Evolutionary conservation across 164 flowering plant species (phyloP), one percentile per base, ranked within the genome.

Genomic region (Euptelea pleiosperma): DNA sequence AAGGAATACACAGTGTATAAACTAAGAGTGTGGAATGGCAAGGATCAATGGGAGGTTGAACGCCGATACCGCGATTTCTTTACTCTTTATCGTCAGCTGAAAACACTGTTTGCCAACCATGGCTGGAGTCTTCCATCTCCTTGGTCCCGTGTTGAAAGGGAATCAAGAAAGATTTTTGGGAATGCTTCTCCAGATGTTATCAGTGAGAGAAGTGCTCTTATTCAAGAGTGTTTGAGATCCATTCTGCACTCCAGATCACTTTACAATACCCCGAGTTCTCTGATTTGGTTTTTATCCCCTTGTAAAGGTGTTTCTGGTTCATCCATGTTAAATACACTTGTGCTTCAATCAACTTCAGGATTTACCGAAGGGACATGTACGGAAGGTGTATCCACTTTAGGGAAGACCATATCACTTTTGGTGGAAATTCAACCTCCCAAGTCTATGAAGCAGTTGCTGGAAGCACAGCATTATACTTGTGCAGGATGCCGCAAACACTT

Each of bases 31-130:
- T 78, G 88, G 87, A 79, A 83, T 66, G 94, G 92, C 59, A 67
- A 70, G 39, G 76, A 81, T 39, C 78, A 79, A 4, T 93, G 96
- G 96, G 96, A 93, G 65, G 84, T 90, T 54, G 98, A 90, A 67
- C 86, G 85, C 12, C 76, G 98, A 48, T 93, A 93, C 60, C 92
- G 97, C 60, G 98, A 93, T 63, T 93, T 93, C 64, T 69, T 48
- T 66, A 73, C 87, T 47, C 96, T 93, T 37, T 83, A 86, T 70
- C 81, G 77, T 35, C 81, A 79, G 24, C 49, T 93, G 70, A 86
- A 87, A 68, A 61, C 73, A 37, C 44, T 73, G 7, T 90, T 69
- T 70, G 67, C 77, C n/a, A 79, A 79, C 31, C 82, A 72, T 29
- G 96, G 88, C 16, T 74, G 75, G 80, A 65, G 16, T 61, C 91